A percentile compares a stretch with the other conserved stretches of the same genome.
Conservation (phyloP, 495 filamentous ascomycete genomes). For the Xylaria curta region DNA sequence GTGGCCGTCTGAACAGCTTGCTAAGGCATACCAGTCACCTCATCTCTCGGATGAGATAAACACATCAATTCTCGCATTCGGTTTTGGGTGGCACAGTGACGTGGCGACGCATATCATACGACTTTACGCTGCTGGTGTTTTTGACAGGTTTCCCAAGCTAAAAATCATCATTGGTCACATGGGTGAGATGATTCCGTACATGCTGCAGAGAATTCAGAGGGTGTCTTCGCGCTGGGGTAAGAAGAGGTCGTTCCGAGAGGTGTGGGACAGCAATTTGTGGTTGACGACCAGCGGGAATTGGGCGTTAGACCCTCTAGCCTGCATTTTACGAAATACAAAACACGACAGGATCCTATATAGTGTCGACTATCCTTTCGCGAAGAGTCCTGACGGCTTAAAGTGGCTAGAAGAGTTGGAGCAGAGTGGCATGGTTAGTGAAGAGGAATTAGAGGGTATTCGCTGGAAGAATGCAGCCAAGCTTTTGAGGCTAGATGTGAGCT, state of each 20-base stretch:
- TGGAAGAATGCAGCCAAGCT: constrained; percentile 63
- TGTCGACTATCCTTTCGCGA: constrained; percentile 66
- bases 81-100: constrained; percentile 56
- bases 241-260: constrained; percentile 58
- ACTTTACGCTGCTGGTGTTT: constrained; percentile 47
- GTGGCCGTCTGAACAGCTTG: constrained; percentile 44
- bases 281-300: constrained; percentile 68
- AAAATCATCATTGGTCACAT: constrained; percentile 72
- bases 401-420: constrained; percentile 57
- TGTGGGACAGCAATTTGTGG: constrained; percentile 68
- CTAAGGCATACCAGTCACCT: constrained; percentile 52
- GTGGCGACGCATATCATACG: constrained; percentile 50
- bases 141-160: constrained; percentile 60
- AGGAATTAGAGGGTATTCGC: constrained; percentile 60
- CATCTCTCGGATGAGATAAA: constrained; percentile 42
- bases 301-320: constrained; percentile 56
- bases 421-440: constrained; percentile 57
- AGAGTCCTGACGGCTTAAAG: constrained; percentile 48
- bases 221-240: constrained; percentile 59
- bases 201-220: constrained; percentile 64
- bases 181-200: constrained; percentile 70
- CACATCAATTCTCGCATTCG: constrained; percentile 45
- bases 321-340: constrained; percentile 55
- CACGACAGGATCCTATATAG: constrained; percentile 62
- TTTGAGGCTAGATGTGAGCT: constrained; percentile 46